Percentiles rank a stretch among this genome's conserved stretches.
phyloP scores from a whole-genome alignment of 768 basidiomycete genomes.

The Lactarius quietus region DNA sequence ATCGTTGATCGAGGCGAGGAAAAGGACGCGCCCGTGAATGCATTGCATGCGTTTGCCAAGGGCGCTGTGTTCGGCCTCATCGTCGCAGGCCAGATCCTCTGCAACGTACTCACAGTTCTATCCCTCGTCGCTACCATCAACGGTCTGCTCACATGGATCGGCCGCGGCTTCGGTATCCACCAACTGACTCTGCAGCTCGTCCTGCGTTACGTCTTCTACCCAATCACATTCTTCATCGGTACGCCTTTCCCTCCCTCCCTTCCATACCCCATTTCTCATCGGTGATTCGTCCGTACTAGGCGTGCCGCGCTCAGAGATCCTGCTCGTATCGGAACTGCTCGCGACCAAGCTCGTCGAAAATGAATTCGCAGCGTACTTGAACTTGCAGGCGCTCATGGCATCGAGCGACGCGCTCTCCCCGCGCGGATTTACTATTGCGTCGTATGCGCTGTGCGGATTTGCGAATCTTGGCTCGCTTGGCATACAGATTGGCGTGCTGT shows the following conservation, averaged over 20 bases:
- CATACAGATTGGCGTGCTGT: too few species aligned
- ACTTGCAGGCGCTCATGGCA: conserved; percentile 47
- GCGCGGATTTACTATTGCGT: too few species aligned
- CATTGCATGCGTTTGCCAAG: conserved; percentile 82
- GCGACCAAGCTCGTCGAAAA: conserved; percentile 86
- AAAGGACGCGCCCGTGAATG: conserved; percentile 58
- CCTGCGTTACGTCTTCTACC: conserved; percentile 86
- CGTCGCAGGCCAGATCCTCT: conserved; percentile 86
- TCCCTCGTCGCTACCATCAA: conserved; percentile 80
- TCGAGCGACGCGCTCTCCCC: conserved; percentile 53
- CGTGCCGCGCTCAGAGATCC: conserved; percentile 74
- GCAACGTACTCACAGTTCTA: conserved; percentile 82
- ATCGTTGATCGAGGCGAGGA: conserved; percentile 73
- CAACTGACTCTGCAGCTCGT: conserved; percentile 80
- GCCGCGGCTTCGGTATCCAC: conserved; percentile 79
- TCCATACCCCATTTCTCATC: not conserved
- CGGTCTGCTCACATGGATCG: conserved; percentile 86
- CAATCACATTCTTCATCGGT: conserved; percentile 73
- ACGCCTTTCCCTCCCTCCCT: conserved; percentile 2
- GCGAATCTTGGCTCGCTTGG: too few species aligned
- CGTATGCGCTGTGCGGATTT: too few species aligned
- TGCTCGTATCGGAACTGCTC: conserved; percentile 74
- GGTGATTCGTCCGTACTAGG: too few species aligned
- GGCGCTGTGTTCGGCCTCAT: conserved; percentile 82
- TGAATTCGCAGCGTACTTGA: conserved; percentile 75